Percentiles rank a stretch among this genome's conserved stretches.
Conservation (phyloP, 345 rosid species). For the Clarkia xantiana region DNA sequence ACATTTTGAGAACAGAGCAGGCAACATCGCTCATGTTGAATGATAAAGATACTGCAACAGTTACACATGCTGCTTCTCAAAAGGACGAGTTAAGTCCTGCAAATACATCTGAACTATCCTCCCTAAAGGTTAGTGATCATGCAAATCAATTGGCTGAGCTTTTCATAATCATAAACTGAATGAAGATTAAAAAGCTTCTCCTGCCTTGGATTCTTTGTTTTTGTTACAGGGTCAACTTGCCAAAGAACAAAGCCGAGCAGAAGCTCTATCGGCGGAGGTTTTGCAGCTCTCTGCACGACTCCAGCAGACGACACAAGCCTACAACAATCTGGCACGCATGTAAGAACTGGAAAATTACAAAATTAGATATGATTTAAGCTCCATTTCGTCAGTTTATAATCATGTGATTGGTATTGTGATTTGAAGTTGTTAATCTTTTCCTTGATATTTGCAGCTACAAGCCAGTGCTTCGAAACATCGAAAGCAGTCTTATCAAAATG, state of each 20-base stretch:
- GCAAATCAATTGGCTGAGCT: neutral
- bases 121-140: constrained; percentile 50
- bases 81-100: constrained; percentile 18
- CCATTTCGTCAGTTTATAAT: neutral
- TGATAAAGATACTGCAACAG: constrained; percentile 13
- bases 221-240: constrained; percentile 48
- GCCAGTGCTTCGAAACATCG: constrained; percentile 74
- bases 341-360: constrained; percentile 16
- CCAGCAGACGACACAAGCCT: constrained; percentile 71
- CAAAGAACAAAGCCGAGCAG: constrained; percentile 79
- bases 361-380: too few species aligned
- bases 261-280: constrained; percentile 68
- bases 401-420: neutral
- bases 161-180: too few species aligned
- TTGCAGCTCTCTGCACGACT: constrained; percentile 66
- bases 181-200: too few species aligned
- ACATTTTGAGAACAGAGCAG: constrained; percentile 66
- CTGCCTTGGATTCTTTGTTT: neutral
- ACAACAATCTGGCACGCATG: constrained; percentile 59
- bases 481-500: constrained; percentile 70
- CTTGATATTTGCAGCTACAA: constrained; percentile 42
- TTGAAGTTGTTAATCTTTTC: neutral
- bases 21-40: constrained; percentile 18
- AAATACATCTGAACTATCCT: constrained; percentile 30
- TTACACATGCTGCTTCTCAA: constrained; percentile 11